phyloP scores from a whole-genome alignment of 306 rosid species.

The Pueraria montana region DNA sequence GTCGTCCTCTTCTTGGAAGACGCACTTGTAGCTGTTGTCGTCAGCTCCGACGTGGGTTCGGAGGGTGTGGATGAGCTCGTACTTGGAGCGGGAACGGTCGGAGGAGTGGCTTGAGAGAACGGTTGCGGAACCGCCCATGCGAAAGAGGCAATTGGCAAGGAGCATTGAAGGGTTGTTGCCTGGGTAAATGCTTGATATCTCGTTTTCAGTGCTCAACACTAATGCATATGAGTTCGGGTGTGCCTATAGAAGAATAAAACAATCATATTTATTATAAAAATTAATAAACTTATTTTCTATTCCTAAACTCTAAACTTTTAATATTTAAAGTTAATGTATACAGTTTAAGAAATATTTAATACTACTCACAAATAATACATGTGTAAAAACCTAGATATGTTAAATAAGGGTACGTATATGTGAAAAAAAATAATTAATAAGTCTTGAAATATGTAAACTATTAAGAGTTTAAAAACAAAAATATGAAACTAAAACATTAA shows the following conservation, averaged over 20 bases:
- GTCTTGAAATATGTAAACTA: no score
- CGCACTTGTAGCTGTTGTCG: slow-evolving; percentile 70
- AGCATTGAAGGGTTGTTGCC: slow-evolving; percentile 58
- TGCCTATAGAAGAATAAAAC: slow-evolving; percentile 3
- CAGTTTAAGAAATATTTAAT: no score
- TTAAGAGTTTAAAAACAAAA: no score
- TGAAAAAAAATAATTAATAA: no score
- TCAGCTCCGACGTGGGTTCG: slow-evolving; percentile 84
- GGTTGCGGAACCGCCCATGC: slow-evolving; percentile 55
- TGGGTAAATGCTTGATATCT: slow-evolving; percentile 44
- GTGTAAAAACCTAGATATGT: no score
- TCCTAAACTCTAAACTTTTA: no score
- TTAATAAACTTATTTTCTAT: no score
- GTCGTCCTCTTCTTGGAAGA: slow-evolving; percentile 70
- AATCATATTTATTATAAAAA: no score
- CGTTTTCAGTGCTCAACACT: slow-evolving; percentile 52
- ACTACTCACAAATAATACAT: no score
- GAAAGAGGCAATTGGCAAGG: slow-evolving; percentile 47
- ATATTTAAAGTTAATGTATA: no score
- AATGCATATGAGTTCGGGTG: slow-evolving; percentile 53
- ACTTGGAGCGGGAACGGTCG: slow-evolving; percentile 64
- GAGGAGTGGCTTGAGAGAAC: slow-evolving; percentile 50
- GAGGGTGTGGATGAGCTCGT: slow-evolving; percentile 76
- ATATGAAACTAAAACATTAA: no score
- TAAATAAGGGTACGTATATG: no score